Evolutionary conservation across 192 early-diverging fungal species (phyloP), one percentile per base, ranked within the genome.

Genomic region (Podila verticillata): DNA sequence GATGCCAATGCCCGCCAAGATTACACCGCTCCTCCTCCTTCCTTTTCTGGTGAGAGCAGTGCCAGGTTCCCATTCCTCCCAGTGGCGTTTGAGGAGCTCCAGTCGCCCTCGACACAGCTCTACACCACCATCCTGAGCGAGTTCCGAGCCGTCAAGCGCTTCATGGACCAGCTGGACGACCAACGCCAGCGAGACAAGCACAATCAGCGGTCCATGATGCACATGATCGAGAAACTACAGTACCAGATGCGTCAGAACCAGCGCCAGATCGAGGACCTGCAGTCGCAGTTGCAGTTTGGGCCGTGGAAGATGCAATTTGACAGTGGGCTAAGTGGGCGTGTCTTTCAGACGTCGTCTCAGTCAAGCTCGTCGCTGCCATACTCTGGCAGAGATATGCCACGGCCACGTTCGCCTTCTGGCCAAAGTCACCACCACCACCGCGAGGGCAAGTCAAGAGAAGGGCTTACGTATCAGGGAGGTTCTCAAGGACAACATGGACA

Each of bases 141-240:
- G 59, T 78, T 78, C 36, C 63, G 54, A 9, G 49, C 56, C 0
- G 67, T 78, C n/a, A 61, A 62, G 5, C 54, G 29, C 19, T 66
- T 65, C 26, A n/a, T 78, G 47, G 54, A 30, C 19, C 68, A 64
- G 17, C 13, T 78, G 62, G 68, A 70, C 20, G 68, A 35, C 17
- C 63, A 78, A n/a, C 62, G 74, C 6, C 62, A 70, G 30, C 56
- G 74, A 7, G 74, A 78, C 35, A 78, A 70, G 28, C 67, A 65
- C 5, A 65, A 66, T 32, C 74, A 70, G 22, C 63, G 48, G 15
- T 32, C 17, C 24, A 60, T 78, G 57, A 58, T 65, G 28, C n/a
- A 22, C 24, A 65, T 70, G 56, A 57, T 78, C 24, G 63, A 78
- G 22, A 68, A 29, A 26, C 20, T 78, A 7, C 74, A 70, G n/a